Evolutionary conservation across 192 early-diverging fungal genomes (phyloP), one percentile per base, ranked within the genome.

Genomic region (Geranomyces variabilis): DNA sequence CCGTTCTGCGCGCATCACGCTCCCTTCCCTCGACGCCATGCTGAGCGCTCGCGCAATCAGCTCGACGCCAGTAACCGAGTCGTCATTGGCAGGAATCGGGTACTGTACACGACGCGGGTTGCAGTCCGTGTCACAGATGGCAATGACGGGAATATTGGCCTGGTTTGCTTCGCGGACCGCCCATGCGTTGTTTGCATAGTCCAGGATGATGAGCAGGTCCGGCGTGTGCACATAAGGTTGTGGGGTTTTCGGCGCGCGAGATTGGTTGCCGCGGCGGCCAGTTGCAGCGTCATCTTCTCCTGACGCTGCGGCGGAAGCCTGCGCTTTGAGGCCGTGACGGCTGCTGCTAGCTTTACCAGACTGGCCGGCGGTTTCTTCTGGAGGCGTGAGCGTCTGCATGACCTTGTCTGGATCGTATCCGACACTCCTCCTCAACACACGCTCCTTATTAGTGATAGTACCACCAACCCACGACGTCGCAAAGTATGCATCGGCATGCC

Each of bases 41-140:
- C 90, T 87, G 26, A 98, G 66, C 0, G 95, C 87, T n/a, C 87
- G 89, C 15, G 93, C 92, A 7, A 98, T 82, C 31, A 96, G 76
- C 59, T 89, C 87, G 12, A 98, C 84, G 44, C 88, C 89, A 14
- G 85, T 77, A 26, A 92, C 69, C 6, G 92, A 90, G 75, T 98
- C 95, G 71, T 98, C 96, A 77, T 98, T 98, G 57, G 91, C 95
- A 0, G 96, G 94, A 43, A 98, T 93, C 19, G 94, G 91, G 76
- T 96, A 98, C 1, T 92, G 90, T 33, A 97, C 94, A 9, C 71
- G 69, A 15, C 85, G 79, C 34, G 96, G 94, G 76, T 96, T 90
- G 75, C 88, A 91, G 81, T 98, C 93, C 26, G 94, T 95, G 75
- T 98, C 96, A 41, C 92, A 87, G 60, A 98, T 83, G 46, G 92